These are phyloP conservation scores for Emergomyces orientalis DNA, from an alignment of 2,329 filamentous ascomycete species.

Conservation along the genomic window DNA sequence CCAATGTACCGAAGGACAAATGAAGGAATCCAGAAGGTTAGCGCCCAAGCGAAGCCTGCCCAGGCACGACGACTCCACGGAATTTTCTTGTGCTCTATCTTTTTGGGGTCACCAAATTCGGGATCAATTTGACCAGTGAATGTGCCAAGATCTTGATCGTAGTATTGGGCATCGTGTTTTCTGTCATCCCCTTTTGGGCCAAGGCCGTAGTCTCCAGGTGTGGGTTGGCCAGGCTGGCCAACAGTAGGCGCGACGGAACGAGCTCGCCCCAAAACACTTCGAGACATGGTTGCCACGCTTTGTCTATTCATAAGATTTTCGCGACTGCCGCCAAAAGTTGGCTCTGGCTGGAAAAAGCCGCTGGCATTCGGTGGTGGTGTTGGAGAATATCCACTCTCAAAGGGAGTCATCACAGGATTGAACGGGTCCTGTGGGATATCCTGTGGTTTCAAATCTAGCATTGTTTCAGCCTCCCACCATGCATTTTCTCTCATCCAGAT, in stretches of 20 bases:
- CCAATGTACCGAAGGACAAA: slow-evolving; percentile 69
- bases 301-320: slow-evolving; percentile 60
- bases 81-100: slow-evolving; percentile 61
- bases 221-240: slow-evolving; percentile 50
- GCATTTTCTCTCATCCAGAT: slow-evolving; percentile 91
- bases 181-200: slow-evolving; percentile 74
- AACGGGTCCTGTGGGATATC: slow-evolving; percentile 41
- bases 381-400: slow-evolving; percentile 62
- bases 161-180: slow-evolving; percentile 61
- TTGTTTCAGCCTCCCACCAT: slow-evolving; percentile 97
- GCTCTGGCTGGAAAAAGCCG: slow-evolving; percentile 61
- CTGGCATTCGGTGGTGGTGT: slow-evolving; percentile 45
- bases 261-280: slow-evolving; percentile 41
- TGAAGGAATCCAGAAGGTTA: slow-evolving; percentile 94
- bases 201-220: slow-evolving; percentile 77
- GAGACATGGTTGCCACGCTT: slow-evolving; percentile 39
- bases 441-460: slow-evolving; percentile 77
- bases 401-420: slow-evolving; percentile 45
- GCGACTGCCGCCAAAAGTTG: slow-evolving; percentile 56
- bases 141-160: slow-evolving; percentile 56
- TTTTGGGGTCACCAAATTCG: slow-evolving; percentile 66
- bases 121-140: slow-evolving; percentile 63
- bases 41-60: slow-evolving; percentile 71
- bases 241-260: slow-evolving; percentile 46
- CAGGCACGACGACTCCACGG: slow-evolving; percentile 60